Conservation (phyloP, 192 early-diverging fungal genomes). For the Funneliformis geosporum region DNA sequence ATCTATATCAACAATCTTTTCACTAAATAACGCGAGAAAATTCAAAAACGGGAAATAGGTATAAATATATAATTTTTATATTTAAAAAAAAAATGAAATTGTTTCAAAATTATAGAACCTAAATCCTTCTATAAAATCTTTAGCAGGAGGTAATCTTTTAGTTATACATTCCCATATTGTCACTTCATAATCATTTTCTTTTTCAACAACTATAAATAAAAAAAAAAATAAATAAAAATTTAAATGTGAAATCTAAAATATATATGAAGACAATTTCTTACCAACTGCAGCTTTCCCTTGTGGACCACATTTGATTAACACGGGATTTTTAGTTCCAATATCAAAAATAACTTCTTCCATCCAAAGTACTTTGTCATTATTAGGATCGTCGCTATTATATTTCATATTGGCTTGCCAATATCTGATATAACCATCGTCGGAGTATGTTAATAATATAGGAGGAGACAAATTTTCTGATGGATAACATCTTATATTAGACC, state of each 20-base stretch:
- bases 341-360: constrained; percentile 35
- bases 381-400: constrained; percentile 26
- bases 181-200: constrained; percentile 31
- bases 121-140: constrained; percentile 46
- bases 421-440: constrained; percentile 40
- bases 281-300: constrained; percentile 46
- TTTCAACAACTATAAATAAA: constrained; percentile 14
- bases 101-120: constrained; percentile 34
- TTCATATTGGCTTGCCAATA: constrained; percentile 44
- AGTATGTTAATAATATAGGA: constrained; percentile 43
- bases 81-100: constrained; percentile 3
- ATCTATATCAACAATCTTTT: constrained; percentile 57
- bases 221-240: neutral
- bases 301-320: constrained; percentile 46
- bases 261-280: constrained; percentile 26
- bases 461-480: neutral
- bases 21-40: constrained; percentile 42
- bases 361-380: neutral
- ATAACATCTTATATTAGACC: constrained; percentile 11
- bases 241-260: neutral
- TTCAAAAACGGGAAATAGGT: neutral
- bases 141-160: constrained; percentile 42
- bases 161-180: constrained; percentile 49
- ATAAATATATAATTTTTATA: neutral
- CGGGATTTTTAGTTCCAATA: constrained; percentile 24